These are phyloP conservation scores for Pseudozyma flocculosa DNA, from an alignment of 1,284 basidiomycete species.

Conservation along the genomic window DNA sequence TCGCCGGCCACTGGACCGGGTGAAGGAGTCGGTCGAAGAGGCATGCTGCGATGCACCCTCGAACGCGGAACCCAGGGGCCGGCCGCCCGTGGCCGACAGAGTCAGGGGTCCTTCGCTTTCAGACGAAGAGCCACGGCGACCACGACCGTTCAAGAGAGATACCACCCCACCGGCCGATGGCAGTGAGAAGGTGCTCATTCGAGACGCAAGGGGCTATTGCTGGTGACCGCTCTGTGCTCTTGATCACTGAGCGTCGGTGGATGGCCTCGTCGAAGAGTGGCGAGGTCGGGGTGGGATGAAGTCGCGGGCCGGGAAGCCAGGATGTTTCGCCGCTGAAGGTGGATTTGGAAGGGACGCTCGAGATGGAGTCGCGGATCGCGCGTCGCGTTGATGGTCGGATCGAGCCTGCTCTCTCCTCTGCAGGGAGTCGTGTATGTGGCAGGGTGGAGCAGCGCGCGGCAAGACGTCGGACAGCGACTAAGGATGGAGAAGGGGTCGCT, in stretches of 20 bases:
- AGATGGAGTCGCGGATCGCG: too few species aligned
- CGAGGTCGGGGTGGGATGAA: too few species aligned
- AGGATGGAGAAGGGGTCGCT: too few species aligned
- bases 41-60: not conserved
- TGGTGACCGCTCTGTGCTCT: too few species aligned
- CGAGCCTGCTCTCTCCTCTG: too few species aligned
- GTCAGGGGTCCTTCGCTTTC: constrained; percentile 14
- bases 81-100: constrained; percentile 4
- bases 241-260: too few species aligned
- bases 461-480: not conserved
- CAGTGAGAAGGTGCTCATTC: constrained; percentile 30
- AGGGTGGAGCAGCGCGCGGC: constrained; percentile 1
- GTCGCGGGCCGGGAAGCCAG: too few species aligned
- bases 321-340: too few species aligned
- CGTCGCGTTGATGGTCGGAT: too few species aligned
- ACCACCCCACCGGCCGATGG: constrained; percentile 41
- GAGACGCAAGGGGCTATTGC: too few species aligned
- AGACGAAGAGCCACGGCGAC: constrained; percentile 14
- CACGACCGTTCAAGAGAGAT: constrained; percentile 42
- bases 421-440: constrained; percentile 31
- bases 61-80: not conserved
- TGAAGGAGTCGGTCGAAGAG: constrained; percentile 33
- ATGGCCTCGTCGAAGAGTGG: too few species aligned
- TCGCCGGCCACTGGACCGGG: constrained; percentile 28
- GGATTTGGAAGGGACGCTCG: too few species aligned